A percentile compares a stretch with the other conserved stretches of the same genome.
phyloP scores from a whole-genome alignment of 495 filamentous ascomycete genomes.

The Daldinia decipiens region DNA sequence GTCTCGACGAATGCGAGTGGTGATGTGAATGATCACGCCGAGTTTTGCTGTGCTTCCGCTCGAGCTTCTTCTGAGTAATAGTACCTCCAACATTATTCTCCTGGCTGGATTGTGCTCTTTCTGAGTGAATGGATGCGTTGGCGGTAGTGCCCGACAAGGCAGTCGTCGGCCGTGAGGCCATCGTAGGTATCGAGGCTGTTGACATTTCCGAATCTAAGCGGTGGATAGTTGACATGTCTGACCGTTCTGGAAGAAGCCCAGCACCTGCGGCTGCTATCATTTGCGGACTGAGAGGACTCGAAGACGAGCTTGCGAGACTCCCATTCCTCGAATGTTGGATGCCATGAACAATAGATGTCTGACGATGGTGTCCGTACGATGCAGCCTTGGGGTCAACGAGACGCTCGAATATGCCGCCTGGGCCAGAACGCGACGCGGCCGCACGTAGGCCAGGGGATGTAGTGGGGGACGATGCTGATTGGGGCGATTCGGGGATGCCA shows the following conservation, averaged over 20 bases:
- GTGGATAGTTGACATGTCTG: constrained; percentile 55
- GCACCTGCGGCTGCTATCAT: constrained; percentile 75
- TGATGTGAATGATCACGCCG: constrained; percentile 79
- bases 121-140: constrained; percentile 47
- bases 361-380: constrained; percentile 87
- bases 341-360: constrained; percentile 94
- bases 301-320: constrained; percentile 66
- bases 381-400: constrained; percentile 57
- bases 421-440: constrained; percentile 52
- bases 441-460: constrained; percentile 50
- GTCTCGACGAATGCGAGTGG: constrained; percentile 83
- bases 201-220: constrained; percentile 55
- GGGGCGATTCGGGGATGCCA: constrained; percentile 54
- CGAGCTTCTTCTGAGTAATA: constrained; percentile 60
- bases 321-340: constrained; percentile 93
- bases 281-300: constrained; percentile 85
- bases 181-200: constrained; percentile 42
- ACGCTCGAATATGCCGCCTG: constrained; percentile 72
- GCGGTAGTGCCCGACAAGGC: constrained; percentile 57
- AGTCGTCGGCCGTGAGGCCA: constrained; percentile 51
- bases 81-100: constrained; percentile 38
- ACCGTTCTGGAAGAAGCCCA: constrained; percentile 56
- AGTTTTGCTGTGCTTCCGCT: constrained; percentile 72
- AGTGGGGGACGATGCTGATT: constrained; percentile 42
- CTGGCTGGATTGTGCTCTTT: constrained; percentile 50